phyloP scores from a whole-genome alignment of 768 basidiomycete genomes.

The Panus rudis region DNA sequence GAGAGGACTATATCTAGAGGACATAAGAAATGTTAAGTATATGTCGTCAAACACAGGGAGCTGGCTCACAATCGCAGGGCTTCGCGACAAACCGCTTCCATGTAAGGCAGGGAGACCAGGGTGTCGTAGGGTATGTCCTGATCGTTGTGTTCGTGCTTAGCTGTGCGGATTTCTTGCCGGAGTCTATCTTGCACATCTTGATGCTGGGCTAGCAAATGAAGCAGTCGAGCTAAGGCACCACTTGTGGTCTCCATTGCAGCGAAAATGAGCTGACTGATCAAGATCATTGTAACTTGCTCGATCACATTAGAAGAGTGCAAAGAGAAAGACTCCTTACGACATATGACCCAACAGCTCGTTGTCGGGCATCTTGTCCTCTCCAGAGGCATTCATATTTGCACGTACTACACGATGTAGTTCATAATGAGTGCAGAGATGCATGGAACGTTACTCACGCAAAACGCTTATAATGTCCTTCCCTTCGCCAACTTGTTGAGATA shows the following conservation, averaged over 20 bases:
- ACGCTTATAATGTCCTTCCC: constrained; percentile 43
- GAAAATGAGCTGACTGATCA: constrained; percentile 16
- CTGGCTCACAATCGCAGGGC: constrained; percentile 37
- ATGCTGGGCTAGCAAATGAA: constrained; percentile 17
- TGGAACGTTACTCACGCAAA: constrained; percentile 26
- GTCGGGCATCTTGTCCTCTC: constrained; percentile 17
- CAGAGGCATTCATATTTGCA: constrained; percentile 29
- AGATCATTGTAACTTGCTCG: neutral
- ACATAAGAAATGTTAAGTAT: neutral
- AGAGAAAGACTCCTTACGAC: constrained; percentile 12
- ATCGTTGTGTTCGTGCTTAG: constrained; percentile 2
- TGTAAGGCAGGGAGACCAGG: constrained; percentile 42
- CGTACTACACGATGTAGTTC: constrained; percentile 24
- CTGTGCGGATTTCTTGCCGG: constrained; percentile 13
- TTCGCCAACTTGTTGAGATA: constrained; percentile 26
- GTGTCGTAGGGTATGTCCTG: constrained; percentile 14
- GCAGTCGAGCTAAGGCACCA: constrained; percentile 13
- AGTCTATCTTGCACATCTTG: constrained; percentile 19
- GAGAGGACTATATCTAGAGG: constrained; percentile 36
- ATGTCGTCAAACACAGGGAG: too few species aligned
- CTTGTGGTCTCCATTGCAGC: constrained; percentile 23
- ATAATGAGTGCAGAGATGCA: neutral
- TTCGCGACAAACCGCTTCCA: constrained; percentile 59
- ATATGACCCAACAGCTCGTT: constrained; percentile 36
- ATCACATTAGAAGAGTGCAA: neutral